Evolutionary conservation across 2,329 filamentous ascomycete genomes (phyloP).

Genomic region (Teratosphaeria pseudoeucalypti): DNA sequence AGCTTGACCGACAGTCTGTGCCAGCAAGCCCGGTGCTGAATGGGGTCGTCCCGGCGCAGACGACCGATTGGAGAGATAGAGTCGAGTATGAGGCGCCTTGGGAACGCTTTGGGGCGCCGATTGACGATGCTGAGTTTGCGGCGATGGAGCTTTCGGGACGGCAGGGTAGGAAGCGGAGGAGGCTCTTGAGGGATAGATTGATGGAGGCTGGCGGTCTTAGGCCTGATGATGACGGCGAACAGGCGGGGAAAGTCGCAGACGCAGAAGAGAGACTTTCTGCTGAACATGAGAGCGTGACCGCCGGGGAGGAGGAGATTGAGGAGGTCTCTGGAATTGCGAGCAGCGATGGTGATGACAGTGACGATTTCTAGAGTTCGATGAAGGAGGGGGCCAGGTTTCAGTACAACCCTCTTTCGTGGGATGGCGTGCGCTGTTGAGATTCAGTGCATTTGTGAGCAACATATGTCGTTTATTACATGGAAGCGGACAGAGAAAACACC

Average conservation of each 20-base stretch:
- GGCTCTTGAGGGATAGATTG: not conserved
- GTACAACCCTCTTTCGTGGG: not conserved
- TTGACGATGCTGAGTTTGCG: constrained; percentile 5
- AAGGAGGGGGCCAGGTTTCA: no score
- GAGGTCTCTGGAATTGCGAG: not conserved
- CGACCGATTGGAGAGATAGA: constrained; percentile 38
- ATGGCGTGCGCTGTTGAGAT: not conserved
- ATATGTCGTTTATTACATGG: no score
- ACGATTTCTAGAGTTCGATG: not conserved
- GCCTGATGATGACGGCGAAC: not conserved
- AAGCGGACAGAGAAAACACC: no score
- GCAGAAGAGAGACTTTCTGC: not conserved
- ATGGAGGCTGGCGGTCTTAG: not conserved
- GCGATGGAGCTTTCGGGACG: constrained; percentile 7
- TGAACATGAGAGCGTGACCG: not conserved
- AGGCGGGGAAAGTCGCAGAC: not conserved
- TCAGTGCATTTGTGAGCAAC: no score
- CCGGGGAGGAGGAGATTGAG: not conserved
- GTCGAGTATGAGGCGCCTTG: constrained; percentile 39
- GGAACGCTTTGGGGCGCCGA: constrained; percentile 27
- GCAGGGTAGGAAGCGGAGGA: constrained; percentile 5
- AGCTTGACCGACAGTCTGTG: constrained; percentile 1
- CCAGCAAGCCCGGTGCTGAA: constrained; percentile 2
- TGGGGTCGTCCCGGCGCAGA: constrained; percentile 16
- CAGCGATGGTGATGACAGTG: not conserved